These are phyloP conservation scores for Albifimbria verrucaria DNA, from an alignment of 2,329 filamentous ascomycete species.

Conservation along the genomic window DNA sequence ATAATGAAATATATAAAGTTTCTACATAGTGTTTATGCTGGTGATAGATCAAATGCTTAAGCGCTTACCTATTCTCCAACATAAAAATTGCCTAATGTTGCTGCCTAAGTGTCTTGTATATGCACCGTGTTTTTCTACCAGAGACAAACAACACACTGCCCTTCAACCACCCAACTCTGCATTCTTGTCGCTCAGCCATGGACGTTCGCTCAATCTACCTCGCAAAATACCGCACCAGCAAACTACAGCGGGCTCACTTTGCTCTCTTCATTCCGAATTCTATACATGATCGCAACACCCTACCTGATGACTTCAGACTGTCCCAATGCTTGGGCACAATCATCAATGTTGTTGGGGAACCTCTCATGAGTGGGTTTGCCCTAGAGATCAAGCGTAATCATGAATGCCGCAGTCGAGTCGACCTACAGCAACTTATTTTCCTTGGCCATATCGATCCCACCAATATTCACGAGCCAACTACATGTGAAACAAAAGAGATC, in stretches of 20 bases:
- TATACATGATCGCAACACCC: neutral
- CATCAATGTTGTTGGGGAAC: conserved; percentile 6
- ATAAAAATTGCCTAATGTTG: too few relatives aligned
- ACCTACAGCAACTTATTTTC: neutral
- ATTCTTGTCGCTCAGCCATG: too few relatives aligned
- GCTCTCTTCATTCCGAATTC: conserved; percentile 8
- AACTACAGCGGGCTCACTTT: conserved; percentile 5
- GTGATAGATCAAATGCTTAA: too few relatives aligned
- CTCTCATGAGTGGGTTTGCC: neutral
- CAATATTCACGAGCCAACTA: neutral
- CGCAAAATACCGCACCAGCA: neutral
- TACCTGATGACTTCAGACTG: neutral
- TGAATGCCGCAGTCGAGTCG: neutral
- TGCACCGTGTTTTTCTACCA: too few relatives aligned
- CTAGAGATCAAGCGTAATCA: conserved; percentile 7
- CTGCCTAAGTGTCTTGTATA: too few relatives aligned
- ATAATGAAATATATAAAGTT: too few relatives aligned
- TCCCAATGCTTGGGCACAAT: conserved; percentile 3
- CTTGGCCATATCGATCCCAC: neutral
- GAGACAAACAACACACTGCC: too few relatives aligned
- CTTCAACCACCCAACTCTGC: too few relatives aligned
- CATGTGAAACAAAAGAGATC: neutral
- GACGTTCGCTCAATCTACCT: conserved; percentile 2
- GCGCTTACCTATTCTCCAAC: too few relatives aligned
- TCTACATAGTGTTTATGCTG: too few relatives aligned